Base-by-base conservation (phyloP, 2,329 filamentous ascomycete species). In the Aureobasidium uvarum region DNA sequence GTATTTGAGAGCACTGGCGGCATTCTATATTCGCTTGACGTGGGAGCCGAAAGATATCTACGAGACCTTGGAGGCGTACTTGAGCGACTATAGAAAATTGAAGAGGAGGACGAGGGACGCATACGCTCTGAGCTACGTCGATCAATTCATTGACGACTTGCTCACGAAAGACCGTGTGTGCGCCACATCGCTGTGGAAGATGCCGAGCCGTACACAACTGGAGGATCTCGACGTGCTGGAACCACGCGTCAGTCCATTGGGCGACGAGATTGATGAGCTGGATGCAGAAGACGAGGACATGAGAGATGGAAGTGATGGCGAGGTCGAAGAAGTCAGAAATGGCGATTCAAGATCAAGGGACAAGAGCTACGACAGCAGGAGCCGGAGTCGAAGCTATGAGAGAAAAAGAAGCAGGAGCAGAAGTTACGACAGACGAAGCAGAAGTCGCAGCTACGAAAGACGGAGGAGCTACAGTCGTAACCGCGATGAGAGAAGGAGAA, bases 101-200 rank as follows among this genome's bases (percentile, higher is more conserved):
- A 87, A 90, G 76, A 81, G 92, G 67, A 85, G 90, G 71, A 89
- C 87, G 16, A 86, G 92, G 69, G 85, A 86, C 33, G 90, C 90
- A 1, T 93, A 90, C 68, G 83, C 80, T 14, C 76, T 99, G 71
- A 95, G 91, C 2, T 89, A 85, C 72, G 82, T 99, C 77, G 95
- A 99, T 77, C 89, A 94, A 71, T 98, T 99, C 75, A 86, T 98
- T 64, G 95, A 99, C 76, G 92, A 97, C 68, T 78, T 99, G 69
- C 81, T 99, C 68, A 89, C 86, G 0, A 96, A 96, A 78, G 91
- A 96, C 66, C 84, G 95, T 62, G 89, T 97, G 0, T 98, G 94
- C 74, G 94, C 88, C 43, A 98, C 95, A 3, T 96, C 89, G 73
- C 75, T 99, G 71, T 96, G 92, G 87, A 96, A 96, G 80, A 84